Conservation (phyloP, 768 basidiomycete genomes). For the Saitozyma sp. region DNA sequence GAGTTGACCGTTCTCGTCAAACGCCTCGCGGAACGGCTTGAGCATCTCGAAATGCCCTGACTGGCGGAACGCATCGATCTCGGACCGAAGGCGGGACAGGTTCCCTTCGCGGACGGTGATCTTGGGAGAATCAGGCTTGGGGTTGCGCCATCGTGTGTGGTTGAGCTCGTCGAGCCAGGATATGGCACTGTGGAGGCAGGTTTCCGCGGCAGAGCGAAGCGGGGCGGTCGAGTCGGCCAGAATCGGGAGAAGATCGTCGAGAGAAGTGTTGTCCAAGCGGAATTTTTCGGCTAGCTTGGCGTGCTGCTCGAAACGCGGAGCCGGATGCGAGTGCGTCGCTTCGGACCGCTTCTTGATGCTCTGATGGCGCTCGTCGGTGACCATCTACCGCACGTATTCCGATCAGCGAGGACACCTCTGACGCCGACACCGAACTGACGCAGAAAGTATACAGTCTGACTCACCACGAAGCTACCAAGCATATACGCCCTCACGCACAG, state of each 20-base stretch:
- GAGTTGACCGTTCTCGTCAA: constrained; percentile 48
- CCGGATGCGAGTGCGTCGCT: background rate
- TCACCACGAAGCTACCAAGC: constrained; percentile 41
- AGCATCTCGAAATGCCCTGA: constrained; percentile 54
- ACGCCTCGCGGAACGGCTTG: constrained; percentile 56
- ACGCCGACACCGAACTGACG: background rate
- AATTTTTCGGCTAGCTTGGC: too few relatives aligned
- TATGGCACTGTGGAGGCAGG: constrained; percentile 35
- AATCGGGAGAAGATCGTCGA: constrained; percentile 47
- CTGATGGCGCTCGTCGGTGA: background rate
- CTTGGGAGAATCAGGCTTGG: constrained; percentile 1
- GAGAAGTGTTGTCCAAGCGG: too few relatives aligned
- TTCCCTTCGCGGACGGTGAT: constrained; percentile 30
- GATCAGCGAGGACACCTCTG: too few relatives aligned
- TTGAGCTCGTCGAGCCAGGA: constrained; percentile 48
- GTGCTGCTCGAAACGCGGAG: too few relatives aligned
- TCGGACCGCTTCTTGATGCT: background rate
- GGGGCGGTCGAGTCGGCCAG: constrained; percentile 29
- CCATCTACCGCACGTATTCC: background rate
- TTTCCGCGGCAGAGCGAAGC: constrained; percentile 32
- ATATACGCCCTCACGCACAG: constrained; percentile 37
- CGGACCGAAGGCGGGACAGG: constrained; percentile 22
- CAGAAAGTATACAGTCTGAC: constrained; percentile 4
- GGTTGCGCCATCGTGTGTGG: constrained; percentile 39
- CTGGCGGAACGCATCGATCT: constrained; percentile 24